Evolutionary conservation across 2,329 filamentous ascomycete genomes (phyloP).

Genomic region (Fusarium floridanum): DNA sequence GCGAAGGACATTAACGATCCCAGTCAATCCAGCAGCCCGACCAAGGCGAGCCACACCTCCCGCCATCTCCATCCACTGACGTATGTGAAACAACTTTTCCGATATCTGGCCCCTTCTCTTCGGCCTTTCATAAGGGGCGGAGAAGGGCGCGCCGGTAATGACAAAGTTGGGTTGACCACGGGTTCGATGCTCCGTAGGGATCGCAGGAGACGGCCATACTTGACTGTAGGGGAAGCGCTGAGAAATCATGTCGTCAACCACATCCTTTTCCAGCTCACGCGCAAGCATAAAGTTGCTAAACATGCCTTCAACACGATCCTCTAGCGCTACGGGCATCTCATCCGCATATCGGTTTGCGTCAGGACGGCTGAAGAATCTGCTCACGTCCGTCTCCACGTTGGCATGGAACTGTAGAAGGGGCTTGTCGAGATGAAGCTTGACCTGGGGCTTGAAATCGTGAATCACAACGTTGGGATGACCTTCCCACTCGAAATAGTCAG

Average conservation of each 20-base stretch:
- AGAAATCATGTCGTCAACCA: conserved; percentile 48
- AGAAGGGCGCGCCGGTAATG: conserved; percentile 40
- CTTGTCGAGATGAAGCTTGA: conserved; percentile 80
- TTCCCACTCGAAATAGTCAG: conserved; percentile 73
- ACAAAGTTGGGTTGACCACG: conserved; percentile 46
- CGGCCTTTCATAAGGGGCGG: conserved; percentile 56
- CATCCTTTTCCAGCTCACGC: conserved; percentile 58
- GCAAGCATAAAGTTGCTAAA: conserved; percentile 78
- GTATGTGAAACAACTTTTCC: conserved; percentile 78
- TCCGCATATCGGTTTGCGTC: conserved; percentile 58
- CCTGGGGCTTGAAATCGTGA: conserved; percentile 77
- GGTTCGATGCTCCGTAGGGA: conserved; percentile 73
- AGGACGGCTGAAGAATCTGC: conserved; percentile 35
- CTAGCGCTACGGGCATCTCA: conserved; percentile 67
- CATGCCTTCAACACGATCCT: conserved; percentile 61
- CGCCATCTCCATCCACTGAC: conserved; percentile 80
- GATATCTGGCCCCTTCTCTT: conserved; percentile 70
- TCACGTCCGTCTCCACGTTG: conserved; percentile 38
- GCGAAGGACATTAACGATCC: conserved; percentile 33
- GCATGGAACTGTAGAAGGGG: conserved; percentile 73
- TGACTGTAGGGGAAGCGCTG: conserved; percentile 59
- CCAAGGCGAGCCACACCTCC: conserved; percentile 49
- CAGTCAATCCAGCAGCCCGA: conserved; percentile 41
- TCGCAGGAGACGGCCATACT: conserved; percentile 81
- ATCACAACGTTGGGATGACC: conserved; percentile 76